Evolutionary conservation across 2,329 filamentous ascomycete species (phyloP), one percentile per base, ranked within the genome.

Genomic region (Sphaerulina musiva): DNA sequence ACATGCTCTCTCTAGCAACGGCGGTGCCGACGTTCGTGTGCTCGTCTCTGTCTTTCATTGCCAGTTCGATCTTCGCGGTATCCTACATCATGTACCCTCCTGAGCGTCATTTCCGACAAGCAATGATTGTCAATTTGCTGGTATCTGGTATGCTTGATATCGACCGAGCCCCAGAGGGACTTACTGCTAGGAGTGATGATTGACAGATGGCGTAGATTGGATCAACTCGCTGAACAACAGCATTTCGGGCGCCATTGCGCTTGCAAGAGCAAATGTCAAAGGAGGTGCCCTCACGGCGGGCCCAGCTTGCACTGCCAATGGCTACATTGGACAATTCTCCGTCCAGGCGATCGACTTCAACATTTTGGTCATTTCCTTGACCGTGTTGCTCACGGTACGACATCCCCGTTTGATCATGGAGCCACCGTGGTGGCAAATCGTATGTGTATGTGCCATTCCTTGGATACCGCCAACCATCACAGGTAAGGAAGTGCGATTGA

Each of bases 291-390:
- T 73, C 12, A 41, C 53, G 6, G 54, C 65, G 7, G 69, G 71
- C 10, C 11, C 62, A 0, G 69, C 68, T 2, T 77, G 75, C 57
- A 66, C 66, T 7, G 52, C 71, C 14, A 78, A 76, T 58, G 75
- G 74, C 36, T 75, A 72, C 63, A 56, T 76, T 38, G 73, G 73
- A 23, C 76, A 77, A 51, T 65, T 76, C 44, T 74, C 72, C 2
- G 74, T 76, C 10, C 74, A 77, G 60, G 66, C 65, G 4, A 63
- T 66, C 46, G 68, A 68, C 54, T 69, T 76, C 55, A 72, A 70
- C 31, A 74, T 77, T 49, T 66, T 77, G 11, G 70, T 73, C 36
- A 77, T 77, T 26, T 68, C 74, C 10, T 65, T 77, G 14, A 66
- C 72, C 1, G 75, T 73, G 4, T 66, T 75, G 9, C 65, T 74